Evolutionary conservation across 2,329 filamentous ascomycete species (phyloP).

Genomic region (Leptographium flavum): DNA sequence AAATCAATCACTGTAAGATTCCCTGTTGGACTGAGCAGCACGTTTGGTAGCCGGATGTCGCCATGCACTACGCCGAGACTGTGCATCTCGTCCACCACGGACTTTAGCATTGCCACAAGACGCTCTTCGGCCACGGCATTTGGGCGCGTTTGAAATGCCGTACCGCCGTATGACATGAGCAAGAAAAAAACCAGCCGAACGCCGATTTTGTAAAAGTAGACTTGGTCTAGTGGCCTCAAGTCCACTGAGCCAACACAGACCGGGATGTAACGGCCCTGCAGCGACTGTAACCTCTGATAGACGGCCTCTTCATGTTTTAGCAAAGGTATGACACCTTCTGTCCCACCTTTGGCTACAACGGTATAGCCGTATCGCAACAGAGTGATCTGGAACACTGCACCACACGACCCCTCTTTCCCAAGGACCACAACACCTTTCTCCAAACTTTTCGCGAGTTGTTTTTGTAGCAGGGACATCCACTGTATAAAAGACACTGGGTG

Average conservation of each 20-base stretch:
- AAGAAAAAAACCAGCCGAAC: constrained; percentile 6
- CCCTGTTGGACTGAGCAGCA: constrained; percentile 1
- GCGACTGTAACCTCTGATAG: background rate
- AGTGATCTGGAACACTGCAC: constrained; percentile 25
- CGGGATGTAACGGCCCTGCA: constrained; percentile 1
- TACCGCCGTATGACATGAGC: constrained; percentile 6
- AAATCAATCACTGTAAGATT: constrained; percentile 2
- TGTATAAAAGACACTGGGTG: constrained; percentile 4
- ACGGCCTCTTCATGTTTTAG: background rate
- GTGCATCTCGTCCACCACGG: constrained; percentile 1
- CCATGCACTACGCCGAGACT: constrained; percentile 6
- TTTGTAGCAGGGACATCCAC: background rate
- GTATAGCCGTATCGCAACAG: constrained; percentile 26
- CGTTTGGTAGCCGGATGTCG: constrained; percentile 6
- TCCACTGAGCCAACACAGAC: constrained; percentile 7
- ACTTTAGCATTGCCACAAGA: background rate
- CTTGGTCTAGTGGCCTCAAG: constrained; percentile 2
- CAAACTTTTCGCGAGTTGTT: constrained; percentile 9
- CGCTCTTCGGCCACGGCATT: background rate
- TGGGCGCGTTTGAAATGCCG: background rate
- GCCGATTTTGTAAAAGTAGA: constrained; percentile 4
- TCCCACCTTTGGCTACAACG: constrained; percentile 24
- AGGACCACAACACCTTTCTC: constrained; percentile 18
- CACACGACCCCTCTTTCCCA: constrained; percentile 16
- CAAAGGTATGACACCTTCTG: too few relatives aligned